phyloP scores from a whole-genome alignment of 2,329 filamentous ascomycete genomes.

The Phaeosphaeriaceae sp. region DNA sequence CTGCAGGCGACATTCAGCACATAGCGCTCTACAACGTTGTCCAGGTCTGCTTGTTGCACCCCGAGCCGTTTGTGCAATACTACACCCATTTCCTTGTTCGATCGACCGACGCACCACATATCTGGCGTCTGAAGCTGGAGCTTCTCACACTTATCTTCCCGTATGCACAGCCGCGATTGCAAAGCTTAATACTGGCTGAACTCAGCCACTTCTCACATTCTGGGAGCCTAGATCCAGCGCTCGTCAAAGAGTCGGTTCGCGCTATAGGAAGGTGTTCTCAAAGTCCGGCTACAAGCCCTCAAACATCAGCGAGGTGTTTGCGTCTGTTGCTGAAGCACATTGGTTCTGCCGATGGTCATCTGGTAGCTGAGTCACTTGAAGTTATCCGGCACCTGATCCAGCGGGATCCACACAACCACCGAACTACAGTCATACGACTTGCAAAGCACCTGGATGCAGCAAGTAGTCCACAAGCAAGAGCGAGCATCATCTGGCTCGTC shows the following conservation, averaged over 20 bases:
- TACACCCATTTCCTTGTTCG: constrained; percentile 89
- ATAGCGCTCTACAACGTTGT: constrained; percentile 94
- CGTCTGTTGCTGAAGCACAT: constrained; percentile 86
- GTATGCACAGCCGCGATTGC: constrained; percentile 75
- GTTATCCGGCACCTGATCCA: constrained; percentile 97
- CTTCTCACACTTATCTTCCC: constrained; percentile 91
- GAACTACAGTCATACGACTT: constrained; percentile 84
- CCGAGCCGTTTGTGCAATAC: constrained; percentile 85
- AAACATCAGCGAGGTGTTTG: constrained; percentile 75
- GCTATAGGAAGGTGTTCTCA: constrained; percentile 95
- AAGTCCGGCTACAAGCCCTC: constrained; percentile 50
- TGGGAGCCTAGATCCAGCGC: constrained; percentile 72
- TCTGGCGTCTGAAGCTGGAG: constrained; percentile 93
- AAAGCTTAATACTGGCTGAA: constrained; percentile 88
- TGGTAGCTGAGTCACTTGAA: constrained; percentile 91
- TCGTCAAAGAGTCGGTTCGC: constrained; percentile 88
- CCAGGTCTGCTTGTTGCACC: constrained; percentile 80
- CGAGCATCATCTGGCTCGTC: constrained; percentile 96
- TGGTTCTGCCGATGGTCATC: constrained; percentile 82
- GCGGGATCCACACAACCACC: constrained; percentile 81
- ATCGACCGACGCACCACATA: constrained; percentile 77
- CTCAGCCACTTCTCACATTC: constrained; percentile 97
- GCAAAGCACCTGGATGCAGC: constrained; percentile 92
- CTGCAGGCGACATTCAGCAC: constrained; percentile 86
- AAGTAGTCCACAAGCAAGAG: constrained; percentile 85